Evolutionary conservation across 805 yeast species (phyloP), one percentile per base, ranked within the genome.

Genomic region (Cyberlindnera mrakii): DNA sequence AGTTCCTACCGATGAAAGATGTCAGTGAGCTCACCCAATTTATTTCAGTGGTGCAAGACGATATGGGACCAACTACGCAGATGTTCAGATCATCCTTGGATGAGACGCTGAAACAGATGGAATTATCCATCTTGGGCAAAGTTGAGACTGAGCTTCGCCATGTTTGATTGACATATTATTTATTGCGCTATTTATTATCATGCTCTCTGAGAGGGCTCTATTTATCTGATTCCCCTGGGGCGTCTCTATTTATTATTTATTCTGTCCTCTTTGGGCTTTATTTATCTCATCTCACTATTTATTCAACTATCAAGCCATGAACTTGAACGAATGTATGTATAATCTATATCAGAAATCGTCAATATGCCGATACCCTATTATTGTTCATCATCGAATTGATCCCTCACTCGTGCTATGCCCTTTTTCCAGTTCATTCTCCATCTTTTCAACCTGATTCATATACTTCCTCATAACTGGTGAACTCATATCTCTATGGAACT

Each of bases 401-500:
- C 27, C 27, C 8, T 5, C 13, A 23, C 27, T 23, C 8, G 9
- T 23, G 5, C 27, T 6, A 9, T 23, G 27, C 27, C 27, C 27
- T 23, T 23, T 9, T 23, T 23, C 27, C 27, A 23, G 9, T 9
- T 23, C 27, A 3, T 4, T 23, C 27, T 23, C 27, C 13, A 23
- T 23, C 27, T 23, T 23, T 10, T 23, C 27, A 23, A 23, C 27
- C 27, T 23, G 27, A 9, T 23, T 23, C 25, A 60, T 53, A 48
- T 61, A 61, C 33, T 51, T 42, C 50, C 58, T 61, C 60, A 61
- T 54, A 4, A 47, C 36, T 30, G 65, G 62, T 7, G 63, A 53
- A 6, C 61, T 55, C 38, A 65, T 50, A 42, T 64, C 64, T 45
- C 63, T 58, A 48, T 66, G 70, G 57, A 59, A 65, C 44, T 66